These are phyloP conservation scores for Fragaria nilgerrensis DNA, from an alignment of 306 rosid species.

Conservation along the genomic window DNA sequence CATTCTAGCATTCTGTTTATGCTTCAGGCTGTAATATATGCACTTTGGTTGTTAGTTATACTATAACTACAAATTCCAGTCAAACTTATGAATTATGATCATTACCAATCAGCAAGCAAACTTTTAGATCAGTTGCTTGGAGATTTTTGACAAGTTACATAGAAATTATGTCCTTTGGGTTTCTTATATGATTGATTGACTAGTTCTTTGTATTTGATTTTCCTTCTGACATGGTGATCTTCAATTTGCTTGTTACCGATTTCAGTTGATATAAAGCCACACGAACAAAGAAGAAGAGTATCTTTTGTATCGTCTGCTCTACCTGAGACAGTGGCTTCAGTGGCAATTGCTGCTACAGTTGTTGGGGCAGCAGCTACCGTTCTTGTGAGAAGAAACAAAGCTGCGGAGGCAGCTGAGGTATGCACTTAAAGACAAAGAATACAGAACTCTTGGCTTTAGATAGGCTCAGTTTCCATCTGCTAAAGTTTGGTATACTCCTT, in stretches of 20 bases:
- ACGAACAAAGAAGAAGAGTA: slow-evolving; percentile 53
- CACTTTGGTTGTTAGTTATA: neutral
- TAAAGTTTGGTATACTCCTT: neutral
- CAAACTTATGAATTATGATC: slow-evolving; percentile 4
- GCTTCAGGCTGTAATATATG: neutral
- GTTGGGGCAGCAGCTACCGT: slow-evolving; percentile 84
- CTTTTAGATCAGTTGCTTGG: neutral
- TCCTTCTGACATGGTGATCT: slow-evolving; percentile 21
- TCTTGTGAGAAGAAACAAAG: slow-evolving; percentile 62
- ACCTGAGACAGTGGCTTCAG: slow-evolving; percentile 85
- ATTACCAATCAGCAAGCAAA: neutral
- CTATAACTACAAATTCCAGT: neutral
- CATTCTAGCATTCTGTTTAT: neutral
- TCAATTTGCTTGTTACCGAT: slow-evolving; percentile 16
- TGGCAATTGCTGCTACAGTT: slow-evolving; percentile 72
- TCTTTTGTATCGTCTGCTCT: slow-evolving; percentile 45
- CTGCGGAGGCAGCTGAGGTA: slow-evolving; percentile 57
- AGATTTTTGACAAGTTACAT: neutral
- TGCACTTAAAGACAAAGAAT: neutral
- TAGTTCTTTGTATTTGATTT: slow-evolving; percentile 10
- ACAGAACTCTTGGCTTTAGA: neutral
- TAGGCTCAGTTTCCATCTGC: neutral
- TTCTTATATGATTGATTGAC: slow-evolving; percentile 1
- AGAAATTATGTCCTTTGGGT: slow-evolving; percentile 7
- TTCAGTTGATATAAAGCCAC: slow-evolving; percentile 43